Percentiles rank a stretch among this genome's conserved stretches.
phyloP scores from a whole-genome alignment of 345 rosid genomes.

The Litchi chinensis region DNA sequence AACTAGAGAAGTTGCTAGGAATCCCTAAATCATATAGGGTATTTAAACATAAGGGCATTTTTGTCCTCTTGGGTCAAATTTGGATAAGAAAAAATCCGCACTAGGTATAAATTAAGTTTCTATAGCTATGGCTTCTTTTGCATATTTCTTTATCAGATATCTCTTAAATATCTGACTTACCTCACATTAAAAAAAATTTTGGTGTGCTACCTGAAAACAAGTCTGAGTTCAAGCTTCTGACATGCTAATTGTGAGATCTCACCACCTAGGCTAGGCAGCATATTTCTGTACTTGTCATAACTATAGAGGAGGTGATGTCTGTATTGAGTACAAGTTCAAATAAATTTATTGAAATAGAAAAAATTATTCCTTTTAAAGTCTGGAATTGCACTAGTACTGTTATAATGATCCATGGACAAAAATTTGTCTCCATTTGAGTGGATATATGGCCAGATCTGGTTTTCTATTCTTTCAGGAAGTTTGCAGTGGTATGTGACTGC shows the following conservation, averaged over 20 bases:
- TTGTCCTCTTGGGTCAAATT: too few species aligned
- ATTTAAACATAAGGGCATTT: too few species aligned
- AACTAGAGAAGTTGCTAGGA: too few species aligned
- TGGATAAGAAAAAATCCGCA: too few species aligned
- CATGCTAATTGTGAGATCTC: not conserved
- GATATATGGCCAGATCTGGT: too few species aligned
- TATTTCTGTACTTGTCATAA: not conserved
- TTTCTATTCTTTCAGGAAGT: not conserved
- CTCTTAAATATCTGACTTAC: not conserved
- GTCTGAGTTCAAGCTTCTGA: not conserved
- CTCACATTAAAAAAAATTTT: not conserved
- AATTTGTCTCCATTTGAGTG: not conserved
- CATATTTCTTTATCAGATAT: too few species aligned
- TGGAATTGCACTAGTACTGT: not conserved
- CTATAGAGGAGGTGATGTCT: not conserved
- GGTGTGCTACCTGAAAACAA: not conserved
- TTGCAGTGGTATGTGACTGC: not conserved
- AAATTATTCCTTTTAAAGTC: too few species aligned
- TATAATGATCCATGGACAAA: not conserved
- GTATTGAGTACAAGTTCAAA: too few species aligned
- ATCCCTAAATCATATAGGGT: too few species aligned
- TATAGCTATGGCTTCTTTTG: too few species aligned
- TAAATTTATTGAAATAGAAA: not conserved
- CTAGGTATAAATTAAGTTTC: too few species aligned
- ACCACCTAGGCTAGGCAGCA: not conserved